phyloP scores from a whole-genome alignment of 2,329 filamentous ascomycete species.

The Diatrype stigma region DNA sequence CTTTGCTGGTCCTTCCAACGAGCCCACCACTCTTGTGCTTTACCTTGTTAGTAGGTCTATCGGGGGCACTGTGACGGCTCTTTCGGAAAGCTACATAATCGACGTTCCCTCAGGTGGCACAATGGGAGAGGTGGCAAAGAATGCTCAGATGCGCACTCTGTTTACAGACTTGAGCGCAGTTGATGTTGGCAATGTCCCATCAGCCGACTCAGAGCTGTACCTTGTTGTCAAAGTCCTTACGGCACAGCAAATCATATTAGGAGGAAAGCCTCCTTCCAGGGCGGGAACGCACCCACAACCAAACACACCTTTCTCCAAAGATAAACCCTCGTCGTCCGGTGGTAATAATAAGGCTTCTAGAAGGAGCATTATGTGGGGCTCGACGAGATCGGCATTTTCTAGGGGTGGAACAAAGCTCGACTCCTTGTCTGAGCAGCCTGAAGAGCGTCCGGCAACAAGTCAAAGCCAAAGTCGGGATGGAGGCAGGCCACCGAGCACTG shows the following conservation, averaged over 20 bases:
- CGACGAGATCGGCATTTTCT: slow-evolving; percentile 50
- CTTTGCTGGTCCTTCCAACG: slow-evolving; percentile 72
- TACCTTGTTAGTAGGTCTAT: slow-evolving; percentile 71
- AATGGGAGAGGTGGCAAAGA: slow-evolving; percentile 60
- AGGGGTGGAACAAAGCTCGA: slow-evolving; percentile 52
- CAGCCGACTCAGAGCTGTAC: slow-evolving; percentile 70
- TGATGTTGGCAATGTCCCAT: slow-evolving; percentile 61
- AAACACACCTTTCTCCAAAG: slow-evolving; percentile 34
- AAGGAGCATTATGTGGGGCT: slow-evolving; percentile 67
- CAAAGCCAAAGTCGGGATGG: slow-evolving; percentile 42
- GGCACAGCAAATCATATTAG: slow-evolving; percentile 43
- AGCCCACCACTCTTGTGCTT: slow-evolving; percentile 70
- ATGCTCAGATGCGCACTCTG: slow-evolving; percentile 72
- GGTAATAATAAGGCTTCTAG: slow-evolving; percentile 53
- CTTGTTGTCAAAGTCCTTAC: slow-evolving; percentile 77
- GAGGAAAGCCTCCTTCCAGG: slow-evolving; percentile 46
- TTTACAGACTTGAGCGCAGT: slow-evolving; percentile 80
- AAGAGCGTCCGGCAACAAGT: slow-evolving; percentile 32
- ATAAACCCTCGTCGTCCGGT: slow-evolving; percentile 47
- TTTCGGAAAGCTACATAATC: slow-evolving; percentile 81
- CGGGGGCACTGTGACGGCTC: slow-evolving; percentile 56
- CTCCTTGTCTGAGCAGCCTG: slow-evolving; percentile 49
- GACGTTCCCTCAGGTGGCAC: slow-evolving; percentile 72
- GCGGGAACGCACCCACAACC: slow-evolving; percentile 43
- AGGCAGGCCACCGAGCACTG: slow-evolving; percentile 47